phyloP scores from a whole-genome alignment of 768 basidiomycete species.

The Xerocomellus chrysenteron region DNA sequence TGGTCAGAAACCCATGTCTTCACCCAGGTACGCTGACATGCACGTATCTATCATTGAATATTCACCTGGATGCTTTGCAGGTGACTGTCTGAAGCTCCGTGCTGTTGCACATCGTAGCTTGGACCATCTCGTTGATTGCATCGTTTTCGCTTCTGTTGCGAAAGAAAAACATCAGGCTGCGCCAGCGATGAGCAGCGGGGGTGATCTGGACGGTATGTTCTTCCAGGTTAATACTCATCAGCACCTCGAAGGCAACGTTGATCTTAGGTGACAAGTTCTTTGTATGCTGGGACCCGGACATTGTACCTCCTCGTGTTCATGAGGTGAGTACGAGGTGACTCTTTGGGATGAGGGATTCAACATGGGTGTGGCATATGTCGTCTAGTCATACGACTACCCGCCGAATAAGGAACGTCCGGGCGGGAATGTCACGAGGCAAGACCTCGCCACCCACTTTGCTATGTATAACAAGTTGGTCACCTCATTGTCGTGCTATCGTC shows the following conservation, averaged over 20 bases:
- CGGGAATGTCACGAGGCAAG: slow-evolving; percentile 48
- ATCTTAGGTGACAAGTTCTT: slow-evolving; percentile 59
- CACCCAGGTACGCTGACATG: slow-evolving; percentile 49
- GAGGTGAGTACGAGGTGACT: slow-evolving; percentile 39
- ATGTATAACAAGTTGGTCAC: slow-evolving; percentile 55
- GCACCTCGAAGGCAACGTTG: neutral
- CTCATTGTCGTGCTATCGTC: neutral
- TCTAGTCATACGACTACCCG: slow-evolving; percentile 66
- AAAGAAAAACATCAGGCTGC: slow-evolving; percentile 58
- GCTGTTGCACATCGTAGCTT: slow-evolving; percentile 52
- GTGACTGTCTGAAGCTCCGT: slow-evolving; percentile 63
- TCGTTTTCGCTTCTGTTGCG: slow-evolving; percentile 63
- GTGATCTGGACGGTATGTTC: slow-evolving; percentile 54
- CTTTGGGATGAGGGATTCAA: neutral
- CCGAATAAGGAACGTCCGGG: slow-evolving; percentile 54
- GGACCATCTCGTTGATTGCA: slow-evolving; percentile 60
- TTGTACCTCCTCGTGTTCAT: slow-evolving; percentile 53
- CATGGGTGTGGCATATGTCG: neutral
- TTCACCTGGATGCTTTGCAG: slow-evolving; percentile 26
- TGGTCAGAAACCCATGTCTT: slow-evolving; percentile 68
- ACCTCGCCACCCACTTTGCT: slow-evolving; percentile 66
- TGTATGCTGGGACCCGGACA: slow-evolving; percentile 67
- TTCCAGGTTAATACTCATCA: neutral
- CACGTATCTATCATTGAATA: neutral
- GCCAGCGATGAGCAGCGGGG: slow-evolving; percentile 70